Evolutionary conservation across 306 rosid species (phyloP).

Genomic region (Rosa rugosa): DNA sequence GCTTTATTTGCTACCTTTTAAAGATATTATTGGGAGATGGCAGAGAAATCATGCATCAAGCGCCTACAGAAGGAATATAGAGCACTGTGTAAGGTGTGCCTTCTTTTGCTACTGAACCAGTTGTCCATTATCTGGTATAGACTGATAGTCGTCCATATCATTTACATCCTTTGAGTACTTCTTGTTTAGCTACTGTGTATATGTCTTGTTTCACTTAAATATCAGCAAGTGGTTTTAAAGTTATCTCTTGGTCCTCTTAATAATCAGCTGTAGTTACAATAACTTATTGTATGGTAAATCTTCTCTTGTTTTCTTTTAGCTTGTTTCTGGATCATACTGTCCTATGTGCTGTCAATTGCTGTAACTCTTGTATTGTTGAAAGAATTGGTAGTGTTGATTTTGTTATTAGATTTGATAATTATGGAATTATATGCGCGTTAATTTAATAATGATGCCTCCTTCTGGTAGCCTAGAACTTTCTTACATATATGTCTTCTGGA

Average conservation of each 20-base stretch:
- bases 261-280: neutral
- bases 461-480: conserved; percentile 2
- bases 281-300: too few relatives aligned
- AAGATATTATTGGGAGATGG: conserved; percentile 56
- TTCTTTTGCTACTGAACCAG: conserved; percentile 23
- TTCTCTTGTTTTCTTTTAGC: neutral
- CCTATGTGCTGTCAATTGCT: neutral
- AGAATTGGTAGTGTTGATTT: neutral
- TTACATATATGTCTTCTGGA: conserved; percentile 6
- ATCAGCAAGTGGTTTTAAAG: neutral
- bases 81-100: conserved; percentile 88
- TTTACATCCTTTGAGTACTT: neutral
- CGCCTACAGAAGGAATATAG: conserved; percentile 98
- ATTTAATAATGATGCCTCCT: conserved; percentile 5
- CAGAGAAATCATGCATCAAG: conserved; percentile 86
- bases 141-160: neutral
- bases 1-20: conserved; percentile 22
- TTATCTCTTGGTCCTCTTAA: neutral
- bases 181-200: neutral
- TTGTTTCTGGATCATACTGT: conserved; percentile 3
- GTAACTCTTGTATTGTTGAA: neutral
- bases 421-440: neutral
- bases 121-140: conserved; percentile 18
- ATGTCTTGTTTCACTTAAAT: neutral
- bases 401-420: conserved; percentile 3